phyloP scores from a whole-genome alignment of 768 basidiomycete genomes.

The Suillus occidentalis region DNA sequence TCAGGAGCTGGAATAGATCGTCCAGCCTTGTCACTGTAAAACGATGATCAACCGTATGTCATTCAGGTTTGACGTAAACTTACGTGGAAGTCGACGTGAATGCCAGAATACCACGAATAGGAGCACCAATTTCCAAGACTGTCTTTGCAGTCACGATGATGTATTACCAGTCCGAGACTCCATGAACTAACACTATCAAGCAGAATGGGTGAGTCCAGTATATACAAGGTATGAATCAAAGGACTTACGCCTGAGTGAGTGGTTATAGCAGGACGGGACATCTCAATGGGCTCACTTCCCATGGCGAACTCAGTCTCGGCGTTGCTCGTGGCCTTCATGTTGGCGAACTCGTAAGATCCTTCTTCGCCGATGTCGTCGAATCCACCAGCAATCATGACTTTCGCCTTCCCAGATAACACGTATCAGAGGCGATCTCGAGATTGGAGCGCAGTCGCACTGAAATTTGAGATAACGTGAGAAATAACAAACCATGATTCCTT shows the following conservation, averaged over 20 bases:
- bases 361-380: conserved; percentile 99
- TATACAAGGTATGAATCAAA: neutral
- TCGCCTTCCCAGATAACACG: conserved; percentile 93
- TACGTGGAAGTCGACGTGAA: conserved; percentile 97
- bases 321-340: conserved; percentile 99
- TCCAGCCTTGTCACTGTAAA: conserved; percentile 90
- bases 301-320: conserved; percentile 97
- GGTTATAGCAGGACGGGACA: conserved; percentile 96
- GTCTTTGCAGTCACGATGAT: conserved; percentile 97
- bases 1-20: conserved; percentile 97
- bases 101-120: conserved; percentile 90
- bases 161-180: conserved; percentile 94
- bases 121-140: conserved; percentile 89
- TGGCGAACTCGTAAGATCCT: conserved; percentile 98
- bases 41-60: conserved; percentile 9
- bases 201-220: conserved; percentile 12
- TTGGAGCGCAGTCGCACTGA: conserved; percentile 92
- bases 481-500: neutral
- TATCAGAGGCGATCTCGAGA: conserved; percentile 98
- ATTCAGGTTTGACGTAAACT: conserved; percentile 30
- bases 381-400: conserved; percentile 98
- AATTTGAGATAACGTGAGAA: conserved; percentile 9
- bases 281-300: conserved; percentile 98
- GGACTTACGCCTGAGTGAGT: conserved; percentile 86
- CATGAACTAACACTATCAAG: conserved; percentile 84